Base-by-base conservation (phyloP, 2,329 filamentous ascomycete genomes). In the Xylariaceae sp. region DNA sequence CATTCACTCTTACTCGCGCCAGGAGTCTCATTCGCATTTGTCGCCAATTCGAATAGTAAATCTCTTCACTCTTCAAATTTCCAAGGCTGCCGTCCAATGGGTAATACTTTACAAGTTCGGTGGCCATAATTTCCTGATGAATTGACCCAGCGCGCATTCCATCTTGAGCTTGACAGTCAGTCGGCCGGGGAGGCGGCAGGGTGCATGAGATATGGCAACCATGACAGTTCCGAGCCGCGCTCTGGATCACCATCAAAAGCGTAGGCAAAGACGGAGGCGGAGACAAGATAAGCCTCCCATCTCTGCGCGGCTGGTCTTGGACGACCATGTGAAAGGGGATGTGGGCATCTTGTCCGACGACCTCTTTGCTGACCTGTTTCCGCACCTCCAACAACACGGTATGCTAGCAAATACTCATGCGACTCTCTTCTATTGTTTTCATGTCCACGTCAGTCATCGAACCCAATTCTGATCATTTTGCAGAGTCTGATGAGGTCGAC, bases 311-410 rank as follows among this genome's bases (percentile, higher is more conserved):
- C 81, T 98, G 47, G 83, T 96, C 33, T 85, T 97, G 54, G 92
- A 96, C 74, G 90, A 92, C 71, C 88, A 90, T 73, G 82, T 96
- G 67, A 91, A 89, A 75, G 91, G 91, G 50, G 91, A 96, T 71
- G 83, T 93, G 60, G 95, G 92, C 62, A 84, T 95, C 63, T 76
- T 98, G 50, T 96, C 94, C 11, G 88, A 92, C 68, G 92, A 96
- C 73, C 81, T 99, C 48, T 92, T 93, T 68, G 80, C 83, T 43
- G 90, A 96, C 70, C 82, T 98, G 48, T 92, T 96, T 76, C 87
- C 90, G 61, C 78, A 85, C 66, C 69, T 82, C 66, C 75, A 76
- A 9, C 57, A 45, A 52, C 24, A 56, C 29, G 60, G 60, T 62
- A 60, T 21, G 53, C 28, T 19, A 34, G 14, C 24, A 6, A 23